Evolutionary conservation across 495 filamentous ascomycete species (phyloP).

Genomic region (Podospora didyma): DNA sequence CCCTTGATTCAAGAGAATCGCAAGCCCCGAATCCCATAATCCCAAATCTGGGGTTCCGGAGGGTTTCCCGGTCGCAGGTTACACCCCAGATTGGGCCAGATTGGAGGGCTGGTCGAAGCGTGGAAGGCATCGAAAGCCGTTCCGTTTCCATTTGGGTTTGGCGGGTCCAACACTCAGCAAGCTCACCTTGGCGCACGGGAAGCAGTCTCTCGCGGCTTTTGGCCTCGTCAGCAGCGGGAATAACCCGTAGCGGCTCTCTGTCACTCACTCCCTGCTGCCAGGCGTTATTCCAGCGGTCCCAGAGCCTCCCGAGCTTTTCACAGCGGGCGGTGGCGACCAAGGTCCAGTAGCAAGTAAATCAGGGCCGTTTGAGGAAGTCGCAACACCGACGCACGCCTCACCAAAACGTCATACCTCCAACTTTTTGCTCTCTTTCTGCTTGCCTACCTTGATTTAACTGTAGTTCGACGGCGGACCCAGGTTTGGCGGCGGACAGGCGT

Average conservation of each 20-base stretch:
- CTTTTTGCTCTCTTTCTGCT: not conserved
- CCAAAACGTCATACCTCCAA: constrained; percentile 9
- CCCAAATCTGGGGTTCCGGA: not conserved
- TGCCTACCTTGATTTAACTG: too few species aligned
- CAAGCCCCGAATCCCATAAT: not conserved
- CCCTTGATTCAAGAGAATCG: not conserved
- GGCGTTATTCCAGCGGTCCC: not conserved
- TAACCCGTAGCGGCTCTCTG: too few species aligned
- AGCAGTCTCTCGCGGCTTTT: too few species aligned
- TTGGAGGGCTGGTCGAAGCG: too few species aligned
- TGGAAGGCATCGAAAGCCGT: not conserved
- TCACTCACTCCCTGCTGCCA: too few species aligned
- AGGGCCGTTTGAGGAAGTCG: constrained; percentile 3
- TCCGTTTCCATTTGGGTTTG: not conserved
- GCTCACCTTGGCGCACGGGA: too few species aligned
- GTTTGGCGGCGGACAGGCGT: not conserved
- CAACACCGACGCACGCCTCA: constrained; percentile 6
- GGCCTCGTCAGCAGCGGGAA: too few species aligned
- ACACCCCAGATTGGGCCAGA: not conserved
- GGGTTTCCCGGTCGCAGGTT: not conserved
- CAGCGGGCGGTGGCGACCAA: constrained; percentile 3
- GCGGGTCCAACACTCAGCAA: not conserved
- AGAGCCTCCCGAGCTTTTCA: not conserved
- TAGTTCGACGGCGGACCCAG: not conserved
- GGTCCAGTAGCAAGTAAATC: not conserved